Conservation (phyloP, 2,329 filamentous ascomycete species). For the Diaporthe destruens region DNA sequence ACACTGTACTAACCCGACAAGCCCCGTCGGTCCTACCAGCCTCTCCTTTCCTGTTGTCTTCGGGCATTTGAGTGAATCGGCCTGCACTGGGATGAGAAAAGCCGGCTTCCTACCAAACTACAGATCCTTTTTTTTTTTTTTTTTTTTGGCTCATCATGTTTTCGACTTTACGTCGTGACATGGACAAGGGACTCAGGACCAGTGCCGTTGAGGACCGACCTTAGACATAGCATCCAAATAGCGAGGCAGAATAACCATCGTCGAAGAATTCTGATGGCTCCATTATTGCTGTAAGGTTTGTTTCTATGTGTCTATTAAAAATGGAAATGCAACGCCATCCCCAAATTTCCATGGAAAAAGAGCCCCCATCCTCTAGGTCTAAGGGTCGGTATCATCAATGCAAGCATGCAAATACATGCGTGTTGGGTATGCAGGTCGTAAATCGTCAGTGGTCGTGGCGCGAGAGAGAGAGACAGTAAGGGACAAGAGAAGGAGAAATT, state of each 20-base stretch:
- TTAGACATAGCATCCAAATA: neutral
- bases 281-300: constrained; percentile 8
- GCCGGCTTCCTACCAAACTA: neutral
- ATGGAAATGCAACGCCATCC: neutral
- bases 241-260: neutral
- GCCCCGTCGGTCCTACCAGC: no score
- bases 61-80: neutral
- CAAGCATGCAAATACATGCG: constrained; percentile 15
- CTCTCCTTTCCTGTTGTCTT: neutral
- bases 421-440: constrained; percentile 28
- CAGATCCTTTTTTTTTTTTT: neutral
- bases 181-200: neutral
- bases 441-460: constrained; percentile 28
- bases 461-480: no score
- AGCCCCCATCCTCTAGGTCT: constrained; percentile 19
- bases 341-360: neutral
- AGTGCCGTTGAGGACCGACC: neutral
- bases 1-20: no score
- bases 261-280: neutral
- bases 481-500: neutral
- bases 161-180: neutral
- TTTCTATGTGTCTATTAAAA: constrained; percentile 6
- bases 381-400: constrained; percentile 32
- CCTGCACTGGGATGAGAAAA: no score
- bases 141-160: neutral